Evolutionary conservation across 805 yeast species (phyloP).

Genomic region (Pichia membranifaciens): DNA sequence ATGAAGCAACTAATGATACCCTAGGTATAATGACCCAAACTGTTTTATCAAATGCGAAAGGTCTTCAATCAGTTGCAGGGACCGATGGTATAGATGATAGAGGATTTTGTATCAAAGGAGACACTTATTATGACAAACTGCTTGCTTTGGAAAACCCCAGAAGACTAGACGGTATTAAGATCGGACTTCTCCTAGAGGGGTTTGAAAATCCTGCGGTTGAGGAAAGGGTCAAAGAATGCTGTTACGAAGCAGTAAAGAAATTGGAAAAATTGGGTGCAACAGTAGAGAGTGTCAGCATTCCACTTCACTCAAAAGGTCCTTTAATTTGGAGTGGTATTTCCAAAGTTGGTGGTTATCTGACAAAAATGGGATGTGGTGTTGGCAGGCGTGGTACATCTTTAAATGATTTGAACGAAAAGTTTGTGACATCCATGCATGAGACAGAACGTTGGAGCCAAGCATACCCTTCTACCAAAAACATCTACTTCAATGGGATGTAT

Average conservation of each 20-base stretch:
- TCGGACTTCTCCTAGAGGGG: slow-evolving; percentile 33
- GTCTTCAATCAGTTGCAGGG: slow-evolving; percentile 33
- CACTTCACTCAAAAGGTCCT: no score
- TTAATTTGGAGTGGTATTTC: no score
- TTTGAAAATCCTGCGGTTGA: slow-evolving; percentile 30
- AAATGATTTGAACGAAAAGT: no score
- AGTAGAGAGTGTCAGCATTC: slow-evolving; percentile 17
- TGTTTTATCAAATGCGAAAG: slow-evolving; percentile 24
- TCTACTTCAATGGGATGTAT: no score
- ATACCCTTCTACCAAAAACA: no score
- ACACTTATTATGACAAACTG: slow-evolving; percentile 22
- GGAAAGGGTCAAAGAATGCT: slow-evolving; percentile 22
- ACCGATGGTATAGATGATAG: slow-evolving; percentile 21
- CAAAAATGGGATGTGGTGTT: no score
- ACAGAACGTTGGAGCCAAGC: no score
- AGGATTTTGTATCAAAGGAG: slow-evolving; percentile 8
- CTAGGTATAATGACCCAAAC: no score
- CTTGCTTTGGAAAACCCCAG: slow-evolving; percentile 21
- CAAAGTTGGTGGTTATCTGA: no score
- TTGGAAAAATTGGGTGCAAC: slow-evolving; percentile 29
- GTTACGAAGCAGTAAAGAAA: slow-evolving; percentile 25
- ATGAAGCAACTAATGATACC: no score
- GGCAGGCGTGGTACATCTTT: no score
- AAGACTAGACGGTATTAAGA: slow-evolving; percentile 24
- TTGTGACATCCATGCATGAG: no score